Conservation (phyloP, 176 grass and related monocot species). For the Paspalum notatum region DNA sequence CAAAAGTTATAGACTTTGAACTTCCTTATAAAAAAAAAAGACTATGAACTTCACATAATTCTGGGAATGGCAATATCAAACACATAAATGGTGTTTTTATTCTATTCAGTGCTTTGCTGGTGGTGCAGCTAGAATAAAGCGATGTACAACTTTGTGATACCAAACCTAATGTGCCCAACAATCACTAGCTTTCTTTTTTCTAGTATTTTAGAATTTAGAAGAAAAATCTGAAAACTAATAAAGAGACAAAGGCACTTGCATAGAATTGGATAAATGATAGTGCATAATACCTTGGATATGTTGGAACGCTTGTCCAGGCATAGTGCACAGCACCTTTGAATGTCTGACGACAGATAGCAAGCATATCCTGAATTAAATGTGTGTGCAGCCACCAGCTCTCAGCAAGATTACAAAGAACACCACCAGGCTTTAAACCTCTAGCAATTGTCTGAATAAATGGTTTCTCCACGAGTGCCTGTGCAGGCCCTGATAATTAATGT, state of each 20-base stretch:
- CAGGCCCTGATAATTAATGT: constrained; percentile 59
- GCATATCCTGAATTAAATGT: constrained; percentile 95
- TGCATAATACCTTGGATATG: constrained; percentile 73
- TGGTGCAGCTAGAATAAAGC: background rate
- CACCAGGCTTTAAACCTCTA: constrained; percentile 81
- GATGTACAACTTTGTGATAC: background rate
- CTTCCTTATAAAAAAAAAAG: too few relatives aligned
- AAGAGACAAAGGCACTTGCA: background rate
- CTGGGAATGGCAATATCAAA: background rate
- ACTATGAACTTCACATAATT: background rate
- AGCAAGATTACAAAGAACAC: constrained; percentile 90
- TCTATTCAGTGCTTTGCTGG: background rate
- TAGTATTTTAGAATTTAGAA: background rate
- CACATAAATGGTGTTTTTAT: background rate
- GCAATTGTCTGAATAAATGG: constrained; percentile 85
- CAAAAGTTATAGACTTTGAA: background rate
- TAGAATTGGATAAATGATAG: constrained; percentile 5
- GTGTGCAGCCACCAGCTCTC: constrained; percentile 95
- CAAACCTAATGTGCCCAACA: background rate
- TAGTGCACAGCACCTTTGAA: constrained; percentile 83
- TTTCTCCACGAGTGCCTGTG: constrained; percentile 89
- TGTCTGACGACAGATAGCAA: constrained; percentile 64
- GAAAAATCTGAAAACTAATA: background rate
- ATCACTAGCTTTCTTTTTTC: background rate
- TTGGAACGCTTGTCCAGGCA: constrained; percentile 88